A percentile compares a stretch with the other conserved stretches of the same genome.
Evolutionary conservation across 805 yeast genomes (phyloP).

Genomic region (Starmerella lactis-condensi): DNA sequence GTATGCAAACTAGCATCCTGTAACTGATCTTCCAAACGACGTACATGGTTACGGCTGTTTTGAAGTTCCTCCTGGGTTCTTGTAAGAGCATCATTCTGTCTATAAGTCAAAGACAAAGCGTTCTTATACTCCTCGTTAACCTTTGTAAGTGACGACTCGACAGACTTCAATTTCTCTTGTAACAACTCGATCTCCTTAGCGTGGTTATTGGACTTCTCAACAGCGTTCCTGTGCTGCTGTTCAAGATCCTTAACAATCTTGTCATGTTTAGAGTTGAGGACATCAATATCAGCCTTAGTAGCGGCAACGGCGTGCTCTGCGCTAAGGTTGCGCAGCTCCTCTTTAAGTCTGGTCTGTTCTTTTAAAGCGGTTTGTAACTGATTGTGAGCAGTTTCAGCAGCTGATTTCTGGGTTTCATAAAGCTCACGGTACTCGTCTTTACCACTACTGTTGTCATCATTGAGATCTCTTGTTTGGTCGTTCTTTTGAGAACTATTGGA

Average conservation of each 20-base stretch:
- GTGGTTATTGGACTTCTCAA: slow-evolving; percentile 3
- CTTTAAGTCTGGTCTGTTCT: slow-evolving; percentile 14
- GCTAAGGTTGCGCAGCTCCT: slow-evolving; percentile 16
- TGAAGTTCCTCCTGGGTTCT: slow-evolving; percentile 54
- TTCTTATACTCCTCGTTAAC: slow-evolving; percentile 52
- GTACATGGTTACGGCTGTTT: slow-evolving; percentile 38
- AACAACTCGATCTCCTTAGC: slow-evolving; percentile 5
- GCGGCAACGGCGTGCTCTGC: slow-evolving; percentile 14
- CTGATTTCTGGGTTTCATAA: slow-evolving; percentile 19
- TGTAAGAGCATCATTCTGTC: slow-evolving; percentile 56
- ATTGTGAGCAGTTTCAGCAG: slow-evolving; percentile 19
- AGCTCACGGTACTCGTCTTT: slow-evolving; percentile 10
- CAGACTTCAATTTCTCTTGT: slow-evolving; percentile 25
- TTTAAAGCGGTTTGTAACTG: slow-evolving; percentile 20
- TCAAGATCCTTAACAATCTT: slow-evolving; percentile 8
- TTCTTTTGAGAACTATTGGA: slow-evolving; percentile 5
- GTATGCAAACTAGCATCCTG: slow-evolving; percentile 43
- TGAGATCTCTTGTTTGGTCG: slow-evolving; percentile 3
- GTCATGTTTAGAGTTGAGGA: slow-evolving; percentile 9
- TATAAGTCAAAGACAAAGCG: slow-evolving; percentile 52
- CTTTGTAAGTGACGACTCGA: slow-evolving; percentile 22
- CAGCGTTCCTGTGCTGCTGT: slow-evolving; percentile 5
- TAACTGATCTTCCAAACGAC: slow-evolving; percentile 41
- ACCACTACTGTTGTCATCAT: background rate
- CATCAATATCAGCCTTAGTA: slow-evolving; percentile 14